Conservation (phyloP, 2,329 filamentous ascomycete species). For the Zymoseptoria tritici region DNA sequence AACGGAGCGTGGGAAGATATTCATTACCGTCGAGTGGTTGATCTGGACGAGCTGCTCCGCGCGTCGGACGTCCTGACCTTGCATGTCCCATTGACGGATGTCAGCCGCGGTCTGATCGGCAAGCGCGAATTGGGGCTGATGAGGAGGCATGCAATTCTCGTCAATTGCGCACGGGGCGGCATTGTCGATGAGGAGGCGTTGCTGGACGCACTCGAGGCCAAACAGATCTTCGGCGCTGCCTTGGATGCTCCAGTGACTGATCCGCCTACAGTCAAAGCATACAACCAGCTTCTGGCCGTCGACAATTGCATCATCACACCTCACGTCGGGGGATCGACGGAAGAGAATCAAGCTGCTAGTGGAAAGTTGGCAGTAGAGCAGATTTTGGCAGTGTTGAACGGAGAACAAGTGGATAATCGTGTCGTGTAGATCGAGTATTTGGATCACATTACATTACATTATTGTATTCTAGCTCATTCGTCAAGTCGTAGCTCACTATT, state of each 20-base stretch:
- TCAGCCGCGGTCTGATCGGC: slow-evolving; percentile 28
- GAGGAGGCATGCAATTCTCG: slow-evolving; percentile 26
- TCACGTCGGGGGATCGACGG: slow-evolving; percentile 42
- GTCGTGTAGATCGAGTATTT: slow-evolving; percentile 3
- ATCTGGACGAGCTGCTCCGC: slow-evolving; percentile 28
- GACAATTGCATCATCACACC: slow-evolving; percentile 35
- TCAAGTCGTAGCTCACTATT: not conserved
- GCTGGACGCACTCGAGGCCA: slow-evolving; percentile 19
- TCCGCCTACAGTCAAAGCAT: slow-evolving; percentile 24
- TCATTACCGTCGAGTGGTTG: slow-evolving; percentile 21
- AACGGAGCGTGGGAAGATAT: slow-evolving; percentile 20
- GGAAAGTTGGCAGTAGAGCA: slow-evolving; percentile 32
- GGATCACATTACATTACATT: not conserved
- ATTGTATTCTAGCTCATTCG: not conserved
- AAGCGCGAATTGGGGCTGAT: slow-evolving; percentile 22
- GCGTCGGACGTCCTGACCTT: slow-evolving; percentile 30
- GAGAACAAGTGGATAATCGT: slow-evolving; percentile 11
- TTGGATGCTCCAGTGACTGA: slow-evolving; percentile 28
- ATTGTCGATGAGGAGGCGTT: slow-evolving; percentile 29
- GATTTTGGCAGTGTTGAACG: slow-evolving; percentile 10
- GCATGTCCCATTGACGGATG: slow-evolving; percentile 27
- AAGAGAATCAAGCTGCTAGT: slow-evolving; percentile 31
- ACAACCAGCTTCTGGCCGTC: slow-evolving; percentile 18
- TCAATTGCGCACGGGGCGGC: slow-evolving; percentile 31
- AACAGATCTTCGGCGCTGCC: slow-evolving; percentile 27